These are phyloP conservation scores for Crassisporium funariophilum DNA, from an alignment of 768 basidiomycete genomes.

Conservation along the genomic window DNA sequence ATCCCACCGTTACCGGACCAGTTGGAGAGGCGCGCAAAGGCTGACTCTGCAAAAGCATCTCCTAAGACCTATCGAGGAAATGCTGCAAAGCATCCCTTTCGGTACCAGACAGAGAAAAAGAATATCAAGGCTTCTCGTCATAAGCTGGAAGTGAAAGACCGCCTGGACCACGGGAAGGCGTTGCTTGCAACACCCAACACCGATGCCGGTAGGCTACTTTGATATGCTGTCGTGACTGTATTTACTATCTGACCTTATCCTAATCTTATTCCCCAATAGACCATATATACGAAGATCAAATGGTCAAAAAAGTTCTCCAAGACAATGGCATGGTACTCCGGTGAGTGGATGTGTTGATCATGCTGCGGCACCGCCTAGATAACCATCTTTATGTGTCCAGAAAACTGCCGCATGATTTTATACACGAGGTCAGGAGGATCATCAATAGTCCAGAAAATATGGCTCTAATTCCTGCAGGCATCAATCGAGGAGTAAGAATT, in stretches of 20 bases:
- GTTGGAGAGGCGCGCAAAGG: not conserved
- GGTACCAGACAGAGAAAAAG: not conserved
- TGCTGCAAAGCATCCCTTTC: not conserved
- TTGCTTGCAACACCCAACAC: not conserved
- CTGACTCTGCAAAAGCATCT: not conserved
- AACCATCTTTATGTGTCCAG: not conserved
- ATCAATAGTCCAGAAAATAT: not conserved
- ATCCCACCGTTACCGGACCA: not conserved
- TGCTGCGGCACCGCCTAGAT: not conserved
- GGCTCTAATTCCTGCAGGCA: not conserved
- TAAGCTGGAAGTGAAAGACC: not conserved
- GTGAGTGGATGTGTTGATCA: not conserved
- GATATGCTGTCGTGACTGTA: not conserved
- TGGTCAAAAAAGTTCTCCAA: not conserved
- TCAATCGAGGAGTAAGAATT: constrained; percentile 1
- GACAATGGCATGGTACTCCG: not conserved
- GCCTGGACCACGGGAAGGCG: not conserved
- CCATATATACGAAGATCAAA: too few species aligned
- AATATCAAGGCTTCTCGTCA: not conserved
- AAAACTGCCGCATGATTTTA: not conserved
- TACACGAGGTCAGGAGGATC: not conserved
- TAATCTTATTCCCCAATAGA: too few species aligned
- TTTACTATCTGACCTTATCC: too few species aligned
- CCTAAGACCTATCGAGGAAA: not conserved
- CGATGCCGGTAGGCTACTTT: not conserved